phyloP scores from a whole-genome alignment of 2,329 filamentous ascomycete genomes.

The Dactylellina drechsleri region DNA sequence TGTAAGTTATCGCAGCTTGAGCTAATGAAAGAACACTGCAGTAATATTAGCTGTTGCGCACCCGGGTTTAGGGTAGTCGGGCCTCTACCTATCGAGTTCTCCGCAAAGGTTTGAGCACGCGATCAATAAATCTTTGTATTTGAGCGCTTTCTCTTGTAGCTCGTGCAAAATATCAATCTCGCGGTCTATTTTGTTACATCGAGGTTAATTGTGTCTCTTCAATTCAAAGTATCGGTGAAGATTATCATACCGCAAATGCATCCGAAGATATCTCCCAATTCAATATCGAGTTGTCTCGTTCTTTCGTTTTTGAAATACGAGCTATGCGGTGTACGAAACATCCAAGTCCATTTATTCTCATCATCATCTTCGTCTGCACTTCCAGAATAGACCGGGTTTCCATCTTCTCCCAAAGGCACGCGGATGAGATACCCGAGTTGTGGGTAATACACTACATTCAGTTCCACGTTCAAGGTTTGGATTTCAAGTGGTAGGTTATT shows the following conservation, averaged over 20 bases:
- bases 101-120: constrained; percentile 81
- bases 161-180: constrained; percentile 89
- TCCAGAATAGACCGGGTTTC: constrained; percentile 36
- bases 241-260: constrained; percentile 76
- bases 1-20: constrained; percentile 78
- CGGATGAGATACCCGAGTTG: constrained; percentile 90
- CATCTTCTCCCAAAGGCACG: constrained; percentile 64
- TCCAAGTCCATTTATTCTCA: constrained; percentile 76
- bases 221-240: neutral
- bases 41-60: neutral
- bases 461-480: constrained; percentile 64
- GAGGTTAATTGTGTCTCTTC: neutral
- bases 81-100: constrained; percentile 75
- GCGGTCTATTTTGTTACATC: constrained; percentile 68
- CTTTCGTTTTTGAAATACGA: constrained; percentile 87
- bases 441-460: constrained; percentile 89
- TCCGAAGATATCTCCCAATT: constrained; percentile 85
- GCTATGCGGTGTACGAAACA: constrained; percentile 76
- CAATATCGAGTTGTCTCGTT: constrained; percentile 82
- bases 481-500: constrained; percentile 69
- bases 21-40: constrained; percentile 79
- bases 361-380: constrained; percentile 73
- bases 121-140: constrained; percentile 73
- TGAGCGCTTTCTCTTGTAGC: constrained; percentile 76
- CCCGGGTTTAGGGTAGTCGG: neutral